Base-by-base conservation (phyloP, 2,329 filamentous ascomycete genomes). In the Aspergillus neoniger region DNA sequence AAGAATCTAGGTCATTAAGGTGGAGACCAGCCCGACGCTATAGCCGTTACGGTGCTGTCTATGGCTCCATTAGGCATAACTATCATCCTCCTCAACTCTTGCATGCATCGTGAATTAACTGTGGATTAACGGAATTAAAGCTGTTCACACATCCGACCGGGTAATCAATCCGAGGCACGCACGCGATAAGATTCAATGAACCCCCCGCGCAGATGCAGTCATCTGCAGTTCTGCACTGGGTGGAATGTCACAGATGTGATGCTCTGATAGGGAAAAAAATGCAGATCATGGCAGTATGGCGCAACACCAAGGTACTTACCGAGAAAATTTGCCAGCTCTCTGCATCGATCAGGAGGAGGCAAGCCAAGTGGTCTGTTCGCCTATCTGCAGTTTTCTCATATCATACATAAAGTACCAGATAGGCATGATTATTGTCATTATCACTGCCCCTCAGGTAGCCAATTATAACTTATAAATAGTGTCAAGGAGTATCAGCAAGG, bases 181-280 rank as follows among this genome's bases (percentile, higher is more conserved):
- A 30, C 28, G 28, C 25, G 53, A 55, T 55, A 55, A 55, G 53
- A 44, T 32, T 25, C 53, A 19, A 10, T 25, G 47, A 32, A 50
- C 5, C 4, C 47, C 53, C 39, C 53, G 41, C 53, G 25, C 39
- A 44, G 53, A 44, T 47, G 53, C 39, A 55, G 25, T 44, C 25
- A 47, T 55, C 39, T 44, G 53, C 53, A 55, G 19, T 39, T 55
- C 41, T 32, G 53, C 53, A 55, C 28, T 39, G 53, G 25, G 17
- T 50, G 25, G 25, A 32, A 32, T 50, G 47, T 30, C 15, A 10
- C 15, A 10, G 25, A 50, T 28, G 6, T 50, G 23, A 19, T 17
- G 23, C 14, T n/a, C 30, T 8, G 15, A 32, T 50, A n/a, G 4
- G 17, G n/a, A 6, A n/a, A 25, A 25, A 25, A 5, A 5, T 17